Base-by-base conservation (phyloP, 2,329 filamentous ascomycete species). In the Pseudogymnoascus sp. region DNA sequence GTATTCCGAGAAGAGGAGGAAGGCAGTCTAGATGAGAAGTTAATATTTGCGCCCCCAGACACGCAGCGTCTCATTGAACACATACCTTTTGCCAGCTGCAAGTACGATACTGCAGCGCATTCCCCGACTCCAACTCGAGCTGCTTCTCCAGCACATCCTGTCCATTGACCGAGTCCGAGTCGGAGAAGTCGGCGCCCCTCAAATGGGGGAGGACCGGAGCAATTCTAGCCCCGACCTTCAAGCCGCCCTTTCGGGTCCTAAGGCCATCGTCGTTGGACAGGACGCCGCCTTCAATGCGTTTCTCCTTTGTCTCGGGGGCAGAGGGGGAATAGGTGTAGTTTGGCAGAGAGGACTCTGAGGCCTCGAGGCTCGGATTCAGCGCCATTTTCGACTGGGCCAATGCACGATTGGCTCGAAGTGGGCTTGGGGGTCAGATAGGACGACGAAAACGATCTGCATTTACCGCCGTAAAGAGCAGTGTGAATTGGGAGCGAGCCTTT, bases 1-100 rank as follows among this genome's bases (percentile, higher is more conserved):
- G 73, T 97, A 97, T 78, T 97, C 92, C 58, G 90, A 94, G 75
- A 97, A 96, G 59, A 97, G 84, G 67, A 96, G 74, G 1, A 88
- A 91, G 0, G 92, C 91, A 60, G 92, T 96, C 88, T 88, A 60
- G 14, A 9, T 39, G 16, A 50, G 9, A 16, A n/a, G 59, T 64
- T 50, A 61, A 37, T 38, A 60, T 66, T 47, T 62, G 58, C 35
- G 58, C 20, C 14, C 35, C n/a, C 12, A 4, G 25, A 58, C 16
- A 9, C 3, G 6, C 20, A 62, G 60, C 14, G 25, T 18, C 59
- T 8, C 30, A 32, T 37, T 38, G 61, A 69, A 16, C 18, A 60
- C 74, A 60, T 65, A 87, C 85, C 81, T 96, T 96, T 70, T 90
- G 88, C 92, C 92, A 97, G 67, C 87, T 92, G 76, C 92, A 97